Percentiles rank a stretch among this genome's conserved stretches.
Evolutionary conservation across 163 green algal species (phyloP).

Genomic region (Scenedesmus sp.): DNA sequence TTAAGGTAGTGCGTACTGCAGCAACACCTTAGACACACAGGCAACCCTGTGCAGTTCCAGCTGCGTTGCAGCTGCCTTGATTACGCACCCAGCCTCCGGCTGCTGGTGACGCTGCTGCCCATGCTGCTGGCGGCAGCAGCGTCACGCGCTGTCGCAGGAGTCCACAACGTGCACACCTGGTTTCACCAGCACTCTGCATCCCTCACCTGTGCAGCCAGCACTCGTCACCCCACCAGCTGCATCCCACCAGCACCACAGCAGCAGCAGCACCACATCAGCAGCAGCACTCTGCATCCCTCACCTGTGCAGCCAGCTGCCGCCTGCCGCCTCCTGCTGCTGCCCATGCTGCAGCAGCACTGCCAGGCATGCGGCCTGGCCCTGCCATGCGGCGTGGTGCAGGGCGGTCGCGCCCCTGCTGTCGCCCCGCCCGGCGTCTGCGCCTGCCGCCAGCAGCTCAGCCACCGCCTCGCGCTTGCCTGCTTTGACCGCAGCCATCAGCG

Average conservation of each 20-base stretch:
- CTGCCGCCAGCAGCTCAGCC: slow-evolving; percentile 23
- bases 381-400: slow-evolving; percentile 48
- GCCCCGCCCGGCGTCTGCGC: slow-evolving; percentile 21
- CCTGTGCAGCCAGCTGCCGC: neutral
- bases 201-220: neutral
- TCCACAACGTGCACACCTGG: too few relatives aligned
- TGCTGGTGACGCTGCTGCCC: too few relatives aligned
- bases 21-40: too few relatives aligned
- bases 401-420: slow-evolving; percentile 36
- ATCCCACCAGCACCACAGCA: neutral
- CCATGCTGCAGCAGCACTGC: slow-evolving; percentile 40
- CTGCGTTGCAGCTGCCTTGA: neutral
- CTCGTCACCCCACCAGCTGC: too few relatives aligned
- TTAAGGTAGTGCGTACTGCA: too few relatives aligned
- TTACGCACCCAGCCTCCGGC: neutral
- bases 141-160: too few relatives aligned
- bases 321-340: slow-evolving; percentile 31
- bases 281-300: neutral
- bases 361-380: slow-evolving; percentile 15
- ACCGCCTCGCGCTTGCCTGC: neutral
- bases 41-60: too few relatives aligned
- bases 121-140: too few relatives aligned
- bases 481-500: slow-evolving; percentile 40
- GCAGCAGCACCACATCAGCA: neutral
- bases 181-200: too few relatives aligned